A percentile compares a stretch with the other conserved stretches of the same genome.
phyloP scores from a whole-genome alignment of 2,329 filamentous ascomycete genomes.

The Neurospora crassa region DNA sequence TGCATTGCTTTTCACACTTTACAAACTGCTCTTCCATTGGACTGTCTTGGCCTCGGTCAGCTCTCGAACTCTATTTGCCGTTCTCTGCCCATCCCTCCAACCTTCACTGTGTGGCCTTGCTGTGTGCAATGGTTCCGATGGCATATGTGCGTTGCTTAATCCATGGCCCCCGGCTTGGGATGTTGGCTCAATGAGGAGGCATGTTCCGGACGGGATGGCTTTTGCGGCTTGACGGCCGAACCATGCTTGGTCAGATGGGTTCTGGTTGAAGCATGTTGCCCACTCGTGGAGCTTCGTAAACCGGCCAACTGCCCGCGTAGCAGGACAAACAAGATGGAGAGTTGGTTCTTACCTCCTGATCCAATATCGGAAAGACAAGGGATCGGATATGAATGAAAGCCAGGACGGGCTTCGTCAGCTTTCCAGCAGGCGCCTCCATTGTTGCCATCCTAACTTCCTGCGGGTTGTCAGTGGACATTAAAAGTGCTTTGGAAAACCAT shows the following conservation, averaged over 20 bases:
- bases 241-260: neutral
- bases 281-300: constrained; percentile 6
- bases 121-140: neutral
- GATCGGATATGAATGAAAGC: neutral
- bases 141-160: neutral
- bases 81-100: neutral
- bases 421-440: neutral
- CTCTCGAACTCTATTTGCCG: neutral
- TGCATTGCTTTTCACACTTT: neutral
- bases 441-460: neutral
- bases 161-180: neutral
- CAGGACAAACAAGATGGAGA: neutral
- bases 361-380: neutral
- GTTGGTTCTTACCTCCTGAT: neutral
- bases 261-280: neutral
- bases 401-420: neutral
- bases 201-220: neutral
- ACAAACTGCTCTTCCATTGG: neutral
- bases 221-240: neutral
- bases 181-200: neutral
- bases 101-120: neutral
- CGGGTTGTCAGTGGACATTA: neutral
- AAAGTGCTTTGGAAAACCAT: neutral
- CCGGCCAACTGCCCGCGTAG: constrained; percentile 7
- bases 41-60: neutral